phyloP scores from a whole-genome alignment of 305 asterid genomes.

The Solanum chacoense region DNA sequence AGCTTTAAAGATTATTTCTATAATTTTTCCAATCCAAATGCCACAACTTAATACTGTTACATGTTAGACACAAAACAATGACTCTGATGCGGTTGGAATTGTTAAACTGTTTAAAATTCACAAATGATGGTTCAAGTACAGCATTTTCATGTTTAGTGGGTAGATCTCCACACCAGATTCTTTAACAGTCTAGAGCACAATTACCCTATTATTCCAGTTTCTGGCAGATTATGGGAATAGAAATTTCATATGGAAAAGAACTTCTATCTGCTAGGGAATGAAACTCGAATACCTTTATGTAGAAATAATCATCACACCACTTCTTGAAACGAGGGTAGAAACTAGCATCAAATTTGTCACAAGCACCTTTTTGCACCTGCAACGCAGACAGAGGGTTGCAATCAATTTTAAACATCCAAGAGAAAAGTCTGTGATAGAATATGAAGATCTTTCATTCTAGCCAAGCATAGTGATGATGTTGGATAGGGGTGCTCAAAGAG shows the following conservation, averaged over 20 bases:
- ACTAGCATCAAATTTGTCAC: slow-evolving; percentile 78
- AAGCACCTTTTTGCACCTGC: slow-evolving; percentile 79
- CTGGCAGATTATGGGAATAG: background rate
- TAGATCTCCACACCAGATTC: background rate
- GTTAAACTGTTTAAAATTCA: background rate
- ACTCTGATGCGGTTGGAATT: background rate
- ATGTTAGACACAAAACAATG: background rate
- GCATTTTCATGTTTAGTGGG: background rate
- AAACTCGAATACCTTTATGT: slow-evolving; percentile 52
- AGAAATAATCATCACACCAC: slow-evolving; percentile 99
- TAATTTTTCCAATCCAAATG: background rate
- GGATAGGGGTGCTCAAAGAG: background rate
- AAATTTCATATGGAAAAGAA: background rate
- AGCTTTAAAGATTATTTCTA: background rate
- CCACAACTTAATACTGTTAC: background rate
- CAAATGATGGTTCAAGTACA: background rate
- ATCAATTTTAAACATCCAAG: background rate
- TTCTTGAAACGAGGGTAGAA: slow-evolving; percentile 97
- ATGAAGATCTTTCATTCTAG: background rate
- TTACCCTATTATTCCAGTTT: background rate
- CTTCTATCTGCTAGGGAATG: background rate
- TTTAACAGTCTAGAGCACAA: background rate
- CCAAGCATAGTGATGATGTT: background rate
- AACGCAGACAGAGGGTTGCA: background rate
- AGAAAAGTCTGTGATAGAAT: background rate